A percentile compares a stretch with the other conserved stretches of the same genome.
These are phyloP conservation scores for Metschnikowia lunata DNA, from an alignment of 805 yeast genomes.

Conservation along the genomic window DNA sequence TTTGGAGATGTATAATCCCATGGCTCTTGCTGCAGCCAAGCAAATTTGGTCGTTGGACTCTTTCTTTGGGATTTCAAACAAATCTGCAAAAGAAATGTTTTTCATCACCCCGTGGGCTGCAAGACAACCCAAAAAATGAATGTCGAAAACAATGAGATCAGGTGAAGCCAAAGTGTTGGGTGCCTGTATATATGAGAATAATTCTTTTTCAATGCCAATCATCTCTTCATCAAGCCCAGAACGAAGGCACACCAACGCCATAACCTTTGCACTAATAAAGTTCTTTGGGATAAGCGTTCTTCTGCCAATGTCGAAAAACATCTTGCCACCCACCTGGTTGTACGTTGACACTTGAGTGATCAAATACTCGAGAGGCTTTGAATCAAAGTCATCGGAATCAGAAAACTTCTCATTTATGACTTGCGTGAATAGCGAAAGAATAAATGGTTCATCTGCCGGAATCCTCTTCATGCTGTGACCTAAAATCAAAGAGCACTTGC, in stretches of 20 bases:
- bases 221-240: slow-evolving; percentile 19
- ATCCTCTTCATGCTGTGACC: slow-evolving; percentile 9
- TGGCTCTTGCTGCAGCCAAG: slow-evolving; percentile 47
- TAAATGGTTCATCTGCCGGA: slow-evolving; percentile 6
- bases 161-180: slow-evolving; percentile 1
- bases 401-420: slow-evolving; percentile 16
- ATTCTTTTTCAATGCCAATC: slow-evolving; percentile 23
- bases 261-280: slow-evolving; percentile 26
- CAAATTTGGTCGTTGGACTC: slow-evolving; percentile 33
- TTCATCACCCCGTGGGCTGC: slow-evolving; percentile 20
- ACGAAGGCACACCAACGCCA: slow-evolving; percentile 26
- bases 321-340: slow-evolving; percentile 5
- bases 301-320: slow-evolving; percentile 7
- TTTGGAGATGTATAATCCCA: slow-evolving; percentile 46
- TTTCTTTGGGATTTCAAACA: slow-evolving; percentile 29
- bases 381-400: slow-evolving; percentile 18
- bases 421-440: slow-evolving; percentile 7
- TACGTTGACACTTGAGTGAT: slow-evolving; percentile 7
- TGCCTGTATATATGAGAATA: slow-evolving; percentile 27
- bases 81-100: slow-evolving; percentile 28
- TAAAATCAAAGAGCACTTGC: slow-evolving; percentile 9
- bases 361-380: slow-evolving; percentile 16
- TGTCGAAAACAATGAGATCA: slow-evolving; percentile 27
- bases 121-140: slow-evolving; percentile 48
- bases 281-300: slow-evolving; percentile 16